A percentile compares a stretch with the other conserved stretches of the same genome.
phyloP scores from a whole-genome alignment of 441 rosid genomes.

The Brassica hybrid region DNA sequence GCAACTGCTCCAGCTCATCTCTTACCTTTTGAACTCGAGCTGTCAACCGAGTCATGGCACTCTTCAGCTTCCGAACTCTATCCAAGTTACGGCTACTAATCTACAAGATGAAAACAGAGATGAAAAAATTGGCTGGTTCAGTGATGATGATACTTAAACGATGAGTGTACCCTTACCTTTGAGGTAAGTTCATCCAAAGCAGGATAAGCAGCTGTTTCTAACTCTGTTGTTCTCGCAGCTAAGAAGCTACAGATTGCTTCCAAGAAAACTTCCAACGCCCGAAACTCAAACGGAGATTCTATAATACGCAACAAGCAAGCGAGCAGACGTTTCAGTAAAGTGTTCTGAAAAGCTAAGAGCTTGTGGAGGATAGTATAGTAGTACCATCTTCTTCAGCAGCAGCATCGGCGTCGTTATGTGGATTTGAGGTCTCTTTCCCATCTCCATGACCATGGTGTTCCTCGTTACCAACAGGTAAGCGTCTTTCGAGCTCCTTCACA shows the following conservation, averaged over 20 bases:
- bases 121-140: constrained; percentile 1
- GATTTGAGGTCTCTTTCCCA: constrained; percentile 55
- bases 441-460: constrained; percentile 52
- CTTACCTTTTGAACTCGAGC: constrained; percentile 98
- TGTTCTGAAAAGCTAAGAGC: not conserved
- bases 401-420: constrained; percentile 63
- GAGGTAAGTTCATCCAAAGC: constrained; percentile 96
- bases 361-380: constrained; percentile 16
- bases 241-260: constrained; percentile 96
- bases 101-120: constrained; percentile 48
- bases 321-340: not conserved
- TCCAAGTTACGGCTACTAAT: constrained; percentile 97
- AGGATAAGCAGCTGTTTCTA: constrained; percentile 95
- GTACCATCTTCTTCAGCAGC: constrained; percentile 89
- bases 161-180: constrained; percentile 47
- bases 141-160: constrained; percentile 3
- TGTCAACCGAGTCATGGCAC: constrained; percentile 95
- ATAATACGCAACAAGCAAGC: constrained; percentile 34
- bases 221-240: constrained; percentile 87
- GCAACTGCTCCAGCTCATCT: constrained; percentile 92
- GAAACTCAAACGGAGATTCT: constrained; percentile 97
- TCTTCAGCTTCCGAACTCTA: constrained; percentile 94
- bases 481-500: constrained; percentile 88
- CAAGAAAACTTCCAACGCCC: constrained; percentile 93
- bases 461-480: constrained; percentile 57